These are phyloP conservation scores for Apiospora rasikravindrae DNA, from an alignment of 2,329 filamentous ascomycete genomes.

Conservation along the genomic window DNA sequence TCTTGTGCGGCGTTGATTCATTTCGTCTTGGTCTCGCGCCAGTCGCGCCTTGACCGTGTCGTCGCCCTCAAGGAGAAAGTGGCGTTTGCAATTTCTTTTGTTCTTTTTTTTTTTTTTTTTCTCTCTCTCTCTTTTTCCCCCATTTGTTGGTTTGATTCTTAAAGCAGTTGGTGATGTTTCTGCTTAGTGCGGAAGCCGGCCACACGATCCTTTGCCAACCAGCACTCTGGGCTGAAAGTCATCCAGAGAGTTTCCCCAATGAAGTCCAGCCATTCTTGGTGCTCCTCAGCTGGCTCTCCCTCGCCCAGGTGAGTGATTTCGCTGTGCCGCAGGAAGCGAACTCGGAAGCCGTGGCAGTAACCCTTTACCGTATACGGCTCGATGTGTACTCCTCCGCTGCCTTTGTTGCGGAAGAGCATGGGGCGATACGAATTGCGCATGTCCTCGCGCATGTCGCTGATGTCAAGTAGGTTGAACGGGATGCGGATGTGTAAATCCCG, in stretches of 20 bases:
- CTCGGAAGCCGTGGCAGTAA: background rate
- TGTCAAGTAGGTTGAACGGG: fast-evolving
- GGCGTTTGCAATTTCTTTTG: no score
- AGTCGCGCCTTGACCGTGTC: background rate
- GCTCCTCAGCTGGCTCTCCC: background rate
- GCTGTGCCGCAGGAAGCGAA: background rate
- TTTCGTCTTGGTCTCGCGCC: no score
- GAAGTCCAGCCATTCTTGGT: background rate
- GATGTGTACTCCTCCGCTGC: background rate
- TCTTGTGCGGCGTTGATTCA: background rate
- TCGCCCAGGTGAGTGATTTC: background rate
- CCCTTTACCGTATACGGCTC: background rate
- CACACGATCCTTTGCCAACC: background rate
- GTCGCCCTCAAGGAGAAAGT: background rate
- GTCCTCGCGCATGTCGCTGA: background rate
- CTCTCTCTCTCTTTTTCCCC: no score
- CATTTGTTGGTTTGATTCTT: background rate
- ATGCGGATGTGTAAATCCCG: background rate
- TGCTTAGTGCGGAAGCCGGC: background rate
- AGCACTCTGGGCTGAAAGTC: background rate
- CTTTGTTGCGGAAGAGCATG: background rate
- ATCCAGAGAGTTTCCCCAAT: background rate
- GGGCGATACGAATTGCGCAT: background rate
- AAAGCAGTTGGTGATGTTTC: background rate
- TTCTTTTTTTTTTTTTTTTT: no score